A percentile compares a stretch with the other conserved stretches of the same genome.
Evolutionary conservation across 768 basidiomycete species (phyloP).

Genomic region (Suillus tomentosus): DNA sequence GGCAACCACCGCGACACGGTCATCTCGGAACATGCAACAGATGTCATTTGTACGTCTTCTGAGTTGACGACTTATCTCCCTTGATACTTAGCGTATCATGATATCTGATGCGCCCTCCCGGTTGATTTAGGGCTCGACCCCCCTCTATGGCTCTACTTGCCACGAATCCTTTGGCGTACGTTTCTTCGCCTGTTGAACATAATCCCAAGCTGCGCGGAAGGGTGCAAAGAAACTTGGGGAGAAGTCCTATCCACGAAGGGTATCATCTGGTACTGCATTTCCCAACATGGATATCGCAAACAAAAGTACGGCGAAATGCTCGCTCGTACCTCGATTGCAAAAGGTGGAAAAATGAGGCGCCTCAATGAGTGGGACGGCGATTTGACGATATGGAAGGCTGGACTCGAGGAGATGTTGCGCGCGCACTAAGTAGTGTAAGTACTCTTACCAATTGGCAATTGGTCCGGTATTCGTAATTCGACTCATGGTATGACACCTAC

Average conservation of each 20-base stretch:
- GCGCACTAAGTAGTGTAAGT: not conserved
- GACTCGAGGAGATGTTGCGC: constrained; percentile 16
- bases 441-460: no score
- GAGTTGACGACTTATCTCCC: not conserved
- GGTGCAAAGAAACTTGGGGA: constrained; percentile 45
- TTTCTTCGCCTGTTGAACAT: constrained; percentile 44
- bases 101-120: not conserved
- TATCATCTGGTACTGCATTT: constrained; percentile 53
- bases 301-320: constrained; percentile 23
- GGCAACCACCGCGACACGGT: constrained; percentile 41
- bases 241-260: constrained; percentile 48
- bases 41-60: constrained; percentile 52
- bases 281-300: constrained; percentile 35
- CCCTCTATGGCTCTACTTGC: constrained; percentile 60
- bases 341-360: constrained; percentile 46
- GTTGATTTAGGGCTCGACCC: constrained; percentile 62
- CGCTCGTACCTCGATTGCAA: constrained; percentile 21
- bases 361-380: constrained; percentile 54
- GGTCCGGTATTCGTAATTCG: no score
- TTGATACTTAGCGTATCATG: not conserved
- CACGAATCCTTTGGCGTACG: constrained; percentile 57
- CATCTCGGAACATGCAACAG: constrained; percentile 44
- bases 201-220: constrained; percentile 45
- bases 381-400: constrained; percentile 40
- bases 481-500: no score